A percentile compares a stretch with the other conserved stretches of the same genome.
phyloP scores from a whole-genome alignment of 2,329 filamentous ascomycete genomes.

The Trichoderma sp. region DNA sequence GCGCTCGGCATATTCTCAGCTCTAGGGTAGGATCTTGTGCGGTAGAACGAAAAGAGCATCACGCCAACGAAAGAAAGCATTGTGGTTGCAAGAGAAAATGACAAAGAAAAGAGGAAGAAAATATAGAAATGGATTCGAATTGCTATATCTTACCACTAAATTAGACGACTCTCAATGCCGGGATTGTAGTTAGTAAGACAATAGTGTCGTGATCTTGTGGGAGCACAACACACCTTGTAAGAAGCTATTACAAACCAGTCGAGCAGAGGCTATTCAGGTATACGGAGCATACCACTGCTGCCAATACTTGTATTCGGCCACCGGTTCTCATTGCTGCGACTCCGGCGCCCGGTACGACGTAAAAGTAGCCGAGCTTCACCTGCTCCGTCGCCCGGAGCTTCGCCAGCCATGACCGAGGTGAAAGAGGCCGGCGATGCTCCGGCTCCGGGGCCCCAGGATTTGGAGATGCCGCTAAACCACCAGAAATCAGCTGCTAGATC shows the following conservation, averaged over 20 bases:
- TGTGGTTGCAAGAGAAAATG: not conserved
- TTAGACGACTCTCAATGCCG: not conserved
- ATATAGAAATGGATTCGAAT: not conserved
- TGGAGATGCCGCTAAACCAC: not conserved
- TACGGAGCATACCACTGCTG: not conserved
- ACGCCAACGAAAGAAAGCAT: not conserved
- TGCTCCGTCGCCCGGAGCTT: conserved; percentile 8
- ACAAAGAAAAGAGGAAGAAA: not conserved
- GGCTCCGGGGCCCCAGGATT: conserved; percentile 2
- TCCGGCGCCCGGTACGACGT: not conserved
- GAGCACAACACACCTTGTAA: too few relatives aligned
- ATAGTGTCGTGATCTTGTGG: not conserved
- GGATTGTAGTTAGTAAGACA: not conserved
- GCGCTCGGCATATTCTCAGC: not conserved
- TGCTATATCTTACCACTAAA: not conserved
- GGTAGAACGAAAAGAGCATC: not conserved
- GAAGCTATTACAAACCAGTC: too few relatives aligned
- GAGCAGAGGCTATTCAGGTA: not conserved
- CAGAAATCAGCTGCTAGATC: not conserved
- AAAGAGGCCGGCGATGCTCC: conserved; percentile 12
- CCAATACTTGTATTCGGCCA: not conserved
- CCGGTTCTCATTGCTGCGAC: not conserved
- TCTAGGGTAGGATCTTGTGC: not conserved
- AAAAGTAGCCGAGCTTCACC: conserved; percentile 1
- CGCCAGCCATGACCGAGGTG: conserved; percentile 13